phyloP scores from a whole-genome alignment of 202 grass and related monocot species.

The Zoysia matrella region DNA sequence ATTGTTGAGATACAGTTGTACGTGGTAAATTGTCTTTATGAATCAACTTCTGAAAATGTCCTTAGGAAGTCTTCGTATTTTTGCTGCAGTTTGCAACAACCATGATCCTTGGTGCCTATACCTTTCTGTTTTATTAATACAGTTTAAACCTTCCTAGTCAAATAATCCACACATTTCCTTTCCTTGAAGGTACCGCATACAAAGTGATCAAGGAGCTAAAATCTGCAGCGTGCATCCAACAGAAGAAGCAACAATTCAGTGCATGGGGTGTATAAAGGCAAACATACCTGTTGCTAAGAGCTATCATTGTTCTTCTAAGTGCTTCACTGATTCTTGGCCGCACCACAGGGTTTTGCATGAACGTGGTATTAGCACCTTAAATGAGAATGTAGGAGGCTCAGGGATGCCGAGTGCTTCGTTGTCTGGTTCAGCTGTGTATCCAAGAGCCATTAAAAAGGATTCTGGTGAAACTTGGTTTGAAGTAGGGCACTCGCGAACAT shows the following conservation, averaged over 20 bases:
- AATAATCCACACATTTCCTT: conserved; percentile 15
- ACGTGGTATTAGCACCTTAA: conserved; percentile 62
- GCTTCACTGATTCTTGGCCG: conserved; percentile 86
- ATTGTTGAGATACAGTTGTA: not conserved
- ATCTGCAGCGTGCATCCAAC: conserved; percentile 85
- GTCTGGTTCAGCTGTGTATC: conserved; percentile 58
- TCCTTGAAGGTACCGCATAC: conserved; percentile 76
- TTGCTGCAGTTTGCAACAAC: not conserved
- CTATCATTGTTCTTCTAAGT: conserved; percentile 83
- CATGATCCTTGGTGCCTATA: not conserved
- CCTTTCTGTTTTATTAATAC: not conserved
- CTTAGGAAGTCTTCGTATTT: not conserved
- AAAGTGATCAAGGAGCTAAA: conserved; percentile 67
- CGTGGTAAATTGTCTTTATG: not conserved
- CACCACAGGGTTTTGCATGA: conserved; percentile 85
- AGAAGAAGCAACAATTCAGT: conserved; percentile 84
- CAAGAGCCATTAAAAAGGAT: conserved; percentile 58
- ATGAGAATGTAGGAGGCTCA: conserved; percentile 63
- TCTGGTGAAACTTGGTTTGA: too few species aligned
- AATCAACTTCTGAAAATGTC: not conserved
- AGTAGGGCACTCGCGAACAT: too few species aligned
- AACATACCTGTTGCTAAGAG: conserved; percentile 85
- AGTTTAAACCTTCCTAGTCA: conserved; percentile 5
- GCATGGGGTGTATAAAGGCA: conserved; percentile 79
- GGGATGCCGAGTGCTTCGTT: conserved; percentile 44